These are phyloP conservation scores for Zymoseptoria passerinii DNA, from an alignment of 2,329 filamentous ascomycete genomes.

Conservation along the genomic window DNA sequence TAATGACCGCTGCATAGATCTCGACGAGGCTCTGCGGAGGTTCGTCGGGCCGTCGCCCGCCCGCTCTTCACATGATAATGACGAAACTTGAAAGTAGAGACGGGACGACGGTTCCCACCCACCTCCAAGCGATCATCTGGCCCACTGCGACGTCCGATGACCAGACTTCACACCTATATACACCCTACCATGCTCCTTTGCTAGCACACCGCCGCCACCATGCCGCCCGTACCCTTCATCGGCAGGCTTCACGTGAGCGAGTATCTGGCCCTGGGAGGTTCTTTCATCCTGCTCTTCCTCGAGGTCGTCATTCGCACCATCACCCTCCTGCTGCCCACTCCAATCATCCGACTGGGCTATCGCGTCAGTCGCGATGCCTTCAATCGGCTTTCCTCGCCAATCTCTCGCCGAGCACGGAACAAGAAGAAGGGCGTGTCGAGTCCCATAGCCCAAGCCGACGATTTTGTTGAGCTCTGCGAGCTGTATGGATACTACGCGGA, in stretches of 20 bases:
- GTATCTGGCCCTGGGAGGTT: slow-evolving; percentile 78
- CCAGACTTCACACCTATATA: not conserved
- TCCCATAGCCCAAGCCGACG: slow-evolving; percentile 73
- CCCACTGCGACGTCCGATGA: not conserved
- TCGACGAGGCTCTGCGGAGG: not conserved
- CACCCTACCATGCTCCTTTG: not conserved
- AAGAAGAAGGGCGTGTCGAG: slow-evolving; percentile 48
- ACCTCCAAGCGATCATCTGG: not conserved
- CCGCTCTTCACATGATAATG: not conserved
- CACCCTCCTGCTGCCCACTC: slow-evolving; percentile 75
- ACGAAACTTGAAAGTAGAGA: not conserved
- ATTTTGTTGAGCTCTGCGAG: slow-evolving; percentile 90
- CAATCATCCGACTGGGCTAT: slow-evolving; percentile 77
- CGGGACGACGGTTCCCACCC: no score
- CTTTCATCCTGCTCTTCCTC: slow-evolving; percentile 71
- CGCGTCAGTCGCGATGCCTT: slow-evolving; percentile 73
- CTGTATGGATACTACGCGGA: slow-evolving; percentile 89
- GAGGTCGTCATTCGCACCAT: slow-evolving; percentile 78
- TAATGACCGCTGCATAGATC: not conserved
- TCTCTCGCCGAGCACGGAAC: slow-evolving; percentile 58
- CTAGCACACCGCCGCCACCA: slow-evolving; percentile 23
- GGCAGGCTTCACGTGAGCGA: slow-evolving; percentile 57
- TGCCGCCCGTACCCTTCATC: slow-evolving; percentile 55
- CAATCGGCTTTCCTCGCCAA: slow-evolving; percentile 65
- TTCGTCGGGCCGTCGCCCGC: no score